Percentiles rank a stretch among this genome's conserved stretches.
Conservation (phyloP, 2,329 filamentous ascomycete genomes). For the Epichloe aotearoae region DNA sequence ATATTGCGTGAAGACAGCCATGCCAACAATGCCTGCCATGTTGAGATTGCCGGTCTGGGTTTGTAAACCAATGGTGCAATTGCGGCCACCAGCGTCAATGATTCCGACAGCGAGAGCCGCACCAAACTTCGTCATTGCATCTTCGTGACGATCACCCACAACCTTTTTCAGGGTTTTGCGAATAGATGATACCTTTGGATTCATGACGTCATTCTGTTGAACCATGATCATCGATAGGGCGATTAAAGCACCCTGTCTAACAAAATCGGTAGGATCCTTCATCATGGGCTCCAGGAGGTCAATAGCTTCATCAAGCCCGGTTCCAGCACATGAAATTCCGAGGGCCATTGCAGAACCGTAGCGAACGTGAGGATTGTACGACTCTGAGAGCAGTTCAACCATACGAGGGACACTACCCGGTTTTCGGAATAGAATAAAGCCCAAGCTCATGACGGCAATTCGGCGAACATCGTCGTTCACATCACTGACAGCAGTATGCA, state of each 20-base stretch:
- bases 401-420: slow-evolving; percentile 93
- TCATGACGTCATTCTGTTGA: slow-evolving; percentile 98
- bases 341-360: slow-evolving; percentile 98
- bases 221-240: slow-evolving; percentile 95
- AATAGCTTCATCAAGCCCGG: slow-evolving; percentile 88
- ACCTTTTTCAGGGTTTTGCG: slow-evolving; percentile 93
- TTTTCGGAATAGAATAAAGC: slow-evolving; percentile 97
- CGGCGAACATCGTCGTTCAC: slow-evolving; percentile 95
- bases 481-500: slow-evolving; percentile 94
- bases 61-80: slow-evolving; percentile 95
- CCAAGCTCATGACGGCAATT: slow-evolving; percentile 92
- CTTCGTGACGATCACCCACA: slow-evolving; percentile 86
- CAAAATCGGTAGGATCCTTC: slow-evolving; percentile 97
- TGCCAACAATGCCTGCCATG: slow-evolving; percentile 95
- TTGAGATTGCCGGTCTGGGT: slow-evolving; percentile 97
- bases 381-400: slow-evolving; percentile 95
- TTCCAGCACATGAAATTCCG: slow-evolving; percentile 94
- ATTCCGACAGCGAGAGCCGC: slow-evolving; percentile 89
- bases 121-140: slow-evolving; percentile 99
- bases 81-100: slow-evolving; percentile 93
- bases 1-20: slow-evolving; percentile 97
- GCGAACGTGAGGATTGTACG: slow-evolving; percentile 95
- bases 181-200: slow-evolving; percentile 84
- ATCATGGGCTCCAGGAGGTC: slow-evolving; percentile 98
- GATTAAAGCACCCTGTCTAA: slow-evolving; percentile 90